Evolutionary conservation across 2,329 filamentous ascomycete species (phyloP).

Genomic region (Aureobasidium sp.): DNA sequence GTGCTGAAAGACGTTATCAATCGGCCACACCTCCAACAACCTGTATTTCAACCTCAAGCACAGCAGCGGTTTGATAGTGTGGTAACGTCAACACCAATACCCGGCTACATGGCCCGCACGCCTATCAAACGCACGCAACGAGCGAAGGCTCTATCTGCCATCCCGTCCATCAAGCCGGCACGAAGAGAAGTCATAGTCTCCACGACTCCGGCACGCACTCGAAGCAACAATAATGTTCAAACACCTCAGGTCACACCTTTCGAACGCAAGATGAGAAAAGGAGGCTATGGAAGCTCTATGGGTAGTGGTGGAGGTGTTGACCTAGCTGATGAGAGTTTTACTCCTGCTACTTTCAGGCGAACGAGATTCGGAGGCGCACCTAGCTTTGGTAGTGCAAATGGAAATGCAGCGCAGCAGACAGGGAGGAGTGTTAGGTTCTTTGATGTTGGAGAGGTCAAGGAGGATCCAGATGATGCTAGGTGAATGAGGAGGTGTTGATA

Average conservation of each 20-base stretch:
- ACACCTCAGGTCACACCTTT: conserved; percentile 35
- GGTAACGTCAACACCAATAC: conserved; percentile 17
- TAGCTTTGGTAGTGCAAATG: conserved; percentile 20
- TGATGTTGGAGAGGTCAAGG: not conserved
- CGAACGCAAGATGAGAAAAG: conserved; percentile 30
- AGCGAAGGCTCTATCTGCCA: conserved; percentile 24
- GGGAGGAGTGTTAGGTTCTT: conserved; percentile 24
- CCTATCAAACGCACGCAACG: conserved; percentile 37
- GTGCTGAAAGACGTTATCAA: conserved; percentile 15
- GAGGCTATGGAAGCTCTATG: conserved; percentile 21
- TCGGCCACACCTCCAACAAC: not conserved
- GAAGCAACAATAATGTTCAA: conserved; percentile 18
- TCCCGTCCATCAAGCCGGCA: not conserved
- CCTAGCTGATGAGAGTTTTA: conserved; percentile 14
- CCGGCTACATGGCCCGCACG: conserved; percentile 39
- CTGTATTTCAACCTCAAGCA: not conserved
- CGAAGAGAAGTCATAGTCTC: conserved; percentile 15
- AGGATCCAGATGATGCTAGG: not conserved
- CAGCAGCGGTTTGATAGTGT: not conserved
- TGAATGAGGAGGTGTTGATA: not conserved
- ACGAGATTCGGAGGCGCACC: conserved; percentile 18
- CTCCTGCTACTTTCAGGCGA: conserved; percentile 14
- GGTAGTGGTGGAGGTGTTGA: not conserved
- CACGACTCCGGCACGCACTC: conserved; percentile 24
- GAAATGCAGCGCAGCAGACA: conserved; percentile 17